These are phyloP conservation scores for Aspergillus baeticus DNA, from an alignment of 495 filamentous ascomycete species.

Conservation along the genomic window DNA sequence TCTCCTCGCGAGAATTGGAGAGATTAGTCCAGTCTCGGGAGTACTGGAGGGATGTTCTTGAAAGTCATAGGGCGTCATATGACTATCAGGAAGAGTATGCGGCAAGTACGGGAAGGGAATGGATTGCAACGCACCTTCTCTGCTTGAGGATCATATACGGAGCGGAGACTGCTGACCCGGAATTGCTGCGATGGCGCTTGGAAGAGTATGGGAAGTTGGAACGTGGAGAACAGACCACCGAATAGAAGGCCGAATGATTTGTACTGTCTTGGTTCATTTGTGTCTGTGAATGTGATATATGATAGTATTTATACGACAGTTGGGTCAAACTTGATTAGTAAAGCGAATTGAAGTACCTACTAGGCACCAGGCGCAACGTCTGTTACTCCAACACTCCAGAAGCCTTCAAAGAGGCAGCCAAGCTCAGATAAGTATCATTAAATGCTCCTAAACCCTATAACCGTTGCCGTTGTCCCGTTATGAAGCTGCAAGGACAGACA, in stretches of 20 bases:
- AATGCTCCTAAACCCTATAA: background rate
- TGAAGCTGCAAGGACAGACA: too few relatives aligned
- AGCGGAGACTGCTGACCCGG: background rate
- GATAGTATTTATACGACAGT: too few relatives aligned
- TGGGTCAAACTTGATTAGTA: too few relatives aligned
- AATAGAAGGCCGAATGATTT: too few relatives aligned
- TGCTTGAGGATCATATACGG: background rate
- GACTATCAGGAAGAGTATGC: background rate
- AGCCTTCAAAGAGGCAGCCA: too few relatives aligned
- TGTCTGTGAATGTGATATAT: too few relatives aligned
- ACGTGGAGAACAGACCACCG: background rate
- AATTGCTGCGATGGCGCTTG: background rate
- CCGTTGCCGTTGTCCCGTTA: too few relatives aligned
- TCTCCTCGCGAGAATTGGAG: background rate
- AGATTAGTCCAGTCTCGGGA: background rate
- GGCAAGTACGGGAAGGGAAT: background rate
- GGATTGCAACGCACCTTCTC: slow-evolving; percentile 5
- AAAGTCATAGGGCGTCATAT: background rate
- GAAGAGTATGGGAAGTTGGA: background rate
- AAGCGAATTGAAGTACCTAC: too few relatives aligned
- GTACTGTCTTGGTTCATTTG: too few relatives aligned
- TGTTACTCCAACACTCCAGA: too few relatives aligned
- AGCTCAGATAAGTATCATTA: too few relatives aligned
- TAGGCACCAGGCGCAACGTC: too few relatives aligned
- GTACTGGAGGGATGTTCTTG: background rate